A percentile compares a stretch with the other conserved stretches of the same genome.
Conservation (phyloP, 2,329 filamentous ascomycete genomes). For the Pseudodiploospora longispora region DNA sequence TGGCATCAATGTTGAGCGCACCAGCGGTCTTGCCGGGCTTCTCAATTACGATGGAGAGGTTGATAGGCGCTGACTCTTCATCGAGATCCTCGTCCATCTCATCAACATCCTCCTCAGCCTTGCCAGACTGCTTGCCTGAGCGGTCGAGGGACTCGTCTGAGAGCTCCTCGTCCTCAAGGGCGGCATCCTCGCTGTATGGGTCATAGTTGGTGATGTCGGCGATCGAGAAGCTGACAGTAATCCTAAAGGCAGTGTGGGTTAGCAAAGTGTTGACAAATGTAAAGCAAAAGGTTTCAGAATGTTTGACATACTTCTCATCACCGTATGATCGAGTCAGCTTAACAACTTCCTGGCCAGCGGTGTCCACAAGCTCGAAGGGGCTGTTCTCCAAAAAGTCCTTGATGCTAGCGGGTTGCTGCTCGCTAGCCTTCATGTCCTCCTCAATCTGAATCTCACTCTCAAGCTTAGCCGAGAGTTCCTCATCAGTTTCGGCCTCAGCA, state of each 20-base stretch:
- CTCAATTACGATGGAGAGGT: constrained; percentile 80
- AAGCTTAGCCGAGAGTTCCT: constrained; percentile 80
- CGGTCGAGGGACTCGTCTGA: constrained; percentile 34
- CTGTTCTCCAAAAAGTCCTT: constrained; percentile 84
- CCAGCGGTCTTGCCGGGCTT: constrained; percentile 65
- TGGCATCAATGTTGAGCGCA: constrained; percentile 77
- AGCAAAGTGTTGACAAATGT: neutral
- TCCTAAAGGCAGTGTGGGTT: constrained; percentile 18
- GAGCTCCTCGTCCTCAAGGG: constrained; percentile 32
- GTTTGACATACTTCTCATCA: constrained; percentile 67
- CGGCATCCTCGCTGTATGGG: constrained; percentile 29
- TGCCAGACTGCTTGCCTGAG: constrained; percentile 34
- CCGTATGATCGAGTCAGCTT: constrained; percentile 73
- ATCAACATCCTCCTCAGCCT: constrained; percentile 45
- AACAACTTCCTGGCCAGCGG: constrained; percentile 79
- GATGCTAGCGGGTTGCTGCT: constrained; percentile 67
- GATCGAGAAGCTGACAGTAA: constrained; percentile 36
- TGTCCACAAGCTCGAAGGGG: constrained; percentile 76
- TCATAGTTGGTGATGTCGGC: constrained; percentile 32
- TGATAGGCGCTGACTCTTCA: constrained; percentile 58
- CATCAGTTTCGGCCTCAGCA: constrained; percentile 48
- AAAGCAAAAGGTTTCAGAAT: neutral
- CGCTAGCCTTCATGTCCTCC: constrained; percentile 65
- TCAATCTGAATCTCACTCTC: constrained; percentile 78
- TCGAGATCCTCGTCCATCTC: constrained; percentile 39